A percentile compares a stretch with the other conserved stretches of the same genome.
Conservation (phyloP, 163 green algal species). For the Scenedesmus sp. region DNA sequence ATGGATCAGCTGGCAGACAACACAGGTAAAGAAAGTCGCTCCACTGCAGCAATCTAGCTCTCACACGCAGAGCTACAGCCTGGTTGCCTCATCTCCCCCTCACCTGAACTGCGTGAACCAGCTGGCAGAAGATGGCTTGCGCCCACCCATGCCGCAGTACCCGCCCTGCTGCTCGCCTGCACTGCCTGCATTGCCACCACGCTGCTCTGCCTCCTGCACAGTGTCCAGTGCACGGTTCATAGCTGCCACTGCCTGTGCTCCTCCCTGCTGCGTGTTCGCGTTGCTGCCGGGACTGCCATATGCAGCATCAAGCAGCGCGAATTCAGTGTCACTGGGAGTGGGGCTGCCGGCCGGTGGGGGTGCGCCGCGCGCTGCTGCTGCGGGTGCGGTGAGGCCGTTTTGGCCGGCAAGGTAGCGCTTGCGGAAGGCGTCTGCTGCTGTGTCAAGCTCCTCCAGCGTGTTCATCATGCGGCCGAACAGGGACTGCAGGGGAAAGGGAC, state of each 20-base stretch:
- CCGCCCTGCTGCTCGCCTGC: background rate
- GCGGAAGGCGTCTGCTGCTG: constrained; percentile 15
- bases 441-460: constrained; percentile 29
- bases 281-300: constrained; percentile 23
- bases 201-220: constrained; percentile 2
- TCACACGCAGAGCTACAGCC: background rate
- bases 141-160: background rate
- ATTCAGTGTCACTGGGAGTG: background rate
- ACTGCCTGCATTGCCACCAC: background rate
- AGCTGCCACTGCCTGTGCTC: background rate
- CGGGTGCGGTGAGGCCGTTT: background rate
- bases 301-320: constrained; percentile 1
- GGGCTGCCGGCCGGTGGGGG: background rate
- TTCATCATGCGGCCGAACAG: constrained; percentile 48
- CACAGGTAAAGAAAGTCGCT: background rate
- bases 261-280: background rate
- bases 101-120: constrained; percentile 52
- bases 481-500: background rate
- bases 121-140: background rate
- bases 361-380: background rate
- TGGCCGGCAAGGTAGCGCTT: constrained; percentile 15
- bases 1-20: background rate
- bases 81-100: background rate
- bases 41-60: too few species aligned
- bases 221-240: constrained; percentile 19